Evolutionary conservation across 1,284 basidiomycete genomes (phyloP).

Genomic region (Neolentinus lepideus): DNA sequence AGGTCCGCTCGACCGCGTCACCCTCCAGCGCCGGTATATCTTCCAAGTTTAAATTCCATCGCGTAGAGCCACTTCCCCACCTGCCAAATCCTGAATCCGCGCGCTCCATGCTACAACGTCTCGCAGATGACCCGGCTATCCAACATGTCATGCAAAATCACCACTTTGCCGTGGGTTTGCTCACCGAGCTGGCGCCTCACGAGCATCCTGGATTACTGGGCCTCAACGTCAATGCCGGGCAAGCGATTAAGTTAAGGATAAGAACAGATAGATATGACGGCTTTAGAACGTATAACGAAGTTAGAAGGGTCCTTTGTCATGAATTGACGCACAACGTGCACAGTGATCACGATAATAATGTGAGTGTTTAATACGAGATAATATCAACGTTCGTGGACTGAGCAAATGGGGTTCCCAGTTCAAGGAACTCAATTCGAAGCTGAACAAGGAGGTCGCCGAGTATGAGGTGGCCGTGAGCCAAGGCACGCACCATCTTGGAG

Average conservation of each 20-base stretch:
- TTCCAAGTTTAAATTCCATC: constrained; percentile 55
- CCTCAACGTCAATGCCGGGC: constrained; percentile 58
- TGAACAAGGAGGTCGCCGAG: constrained; percentile 65
- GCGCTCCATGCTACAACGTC: constrained; percentile 39
- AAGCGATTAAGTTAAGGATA: constrained; percentile 57
- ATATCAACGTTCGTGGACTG: background rate
- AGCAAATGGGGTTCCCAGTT: constrained; percentile 36
- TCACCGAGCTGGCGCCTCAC: constrained; percentile 72
- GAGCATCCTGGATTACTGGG: constrained; percentile 67
- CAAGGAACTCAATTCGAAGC: constrained; percentile 67
- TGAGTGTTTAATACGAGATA: constrained; percentile 25
- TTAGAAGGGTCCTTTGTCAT: constrained; percentile 66
- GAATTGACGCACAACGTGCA: constrained; percentile 72
- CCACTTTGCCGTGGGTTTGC: constrained; percentile 52
- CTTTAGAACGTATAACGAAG: constrained; percentile 57
- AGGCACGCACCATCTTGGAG: constrained; percentile 48
- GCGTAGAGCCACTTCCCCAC: constrained; percentile 51
- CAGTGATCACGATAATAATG: constrained; percentile 66
- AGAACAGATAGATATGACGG: constrained; percentile 68
- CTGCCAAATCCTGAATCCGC: constrained; percentile 58
- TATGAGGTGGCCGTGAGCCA: constrained; percentile 47
- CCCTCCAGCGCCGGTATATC: constrained; percentile 21
- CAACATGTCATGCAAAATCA: constrained; percentile 63
- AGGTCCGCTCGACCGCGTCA: constrained; percentile 51
- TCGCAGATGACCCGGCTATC: constrained; percentile 66